Evolutionary conservation across 1,139 yeast genomes (phyloP).

Genomic region (Trichomonascaceae sp.): DNA sequence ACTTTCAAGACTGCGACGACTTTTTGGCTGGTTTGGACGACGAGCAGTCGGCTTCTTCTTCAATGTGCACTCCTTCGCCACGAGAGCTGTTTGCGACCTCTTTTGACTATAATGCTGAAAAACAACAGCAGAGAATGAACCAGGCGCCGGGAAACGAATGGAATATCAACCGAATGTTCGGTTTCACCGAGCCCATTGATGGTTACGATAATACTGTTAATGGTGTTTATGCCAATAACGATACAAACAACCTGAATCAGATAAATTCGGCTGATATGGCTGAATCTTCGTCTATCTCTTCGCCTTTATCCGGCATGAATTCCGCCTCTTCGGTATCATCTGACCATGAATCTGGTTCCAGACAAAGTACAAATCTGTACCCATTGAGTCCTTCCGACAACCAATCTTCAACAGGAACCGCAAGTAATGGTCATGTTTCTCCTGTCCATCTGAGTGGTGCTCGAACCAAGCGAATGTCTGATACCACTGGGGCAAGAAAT

Average conservation of each 20-base stretch:
- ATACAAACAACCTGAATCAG: neutral
- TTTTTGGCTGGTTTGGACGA: constrained; percentile 19
- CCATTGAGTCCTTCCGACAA: neutral
- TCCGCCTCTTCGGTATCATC: constrained; percentile 5
- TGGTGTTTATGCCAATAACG: neutral
- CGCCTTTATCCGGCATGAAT: constrained; percentile 3
- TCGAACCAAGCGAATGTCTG: neutral
- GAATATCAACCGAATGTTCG: constrained; percentile 6
- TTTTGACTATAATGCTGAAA: neutral
- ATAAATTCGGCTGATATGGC: constrained; percentile 3
- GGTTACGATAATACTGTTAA: constrained; percentile 3
- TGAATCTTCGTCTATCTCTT: constrained; percentile 3
- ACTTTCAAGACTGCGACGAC: constrained; percentile 17
- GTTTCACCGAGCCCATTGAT: constrained; percentile 3
- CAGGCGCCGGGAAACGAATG: constrained; percentile 6
- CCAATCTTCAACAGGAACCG: neutral
- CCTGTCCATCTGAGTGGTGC: neutral
- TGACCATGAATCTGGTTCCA: neutral
- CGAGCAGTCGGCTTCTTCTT: constrained; percentile 11
- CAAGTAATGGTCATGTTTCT: neutral
- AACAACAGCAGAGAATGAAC: neutral
- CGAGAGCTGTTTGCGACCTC: constrained; percentile 13
- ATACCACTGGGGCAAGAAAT: constrained; percentile 17
- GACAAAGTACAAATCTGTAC: neutral
- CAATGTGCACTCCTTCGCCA: constrained; percentile 20